Conservation (phyloP, 495 filamentous ascomycete species). For the Penicillium psychrofluorescens region DNA sequence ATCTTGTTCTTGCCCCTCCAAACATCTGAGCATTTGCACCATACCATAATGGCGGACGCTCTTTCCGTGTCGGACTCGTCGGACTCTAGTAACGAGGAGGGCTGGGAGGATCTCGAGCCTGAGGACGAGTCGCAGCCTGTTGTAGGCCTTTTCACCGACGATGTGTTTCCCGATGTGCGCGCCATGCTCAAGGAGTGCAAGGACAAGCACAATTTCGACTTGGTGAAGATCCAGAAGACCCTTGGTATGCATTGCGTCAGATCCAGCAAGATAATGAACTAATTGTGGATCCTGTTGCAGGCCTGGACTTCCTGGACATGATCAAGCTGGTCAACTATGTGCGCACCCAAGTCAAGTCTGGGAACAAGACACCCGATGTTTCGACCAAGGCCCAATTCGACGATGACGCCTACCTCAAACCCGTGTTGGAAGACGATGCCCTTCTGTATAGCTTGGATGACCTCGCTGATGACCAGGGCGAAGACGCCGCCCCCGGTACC, state of each 20-base stretch:
- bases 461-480: slow-evolving; percentile 37
- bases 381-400: slow-evolving; percentile 53
- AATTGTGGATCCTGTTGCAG: slow-evolving; percentile 23
- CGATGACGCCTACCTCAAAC: slow-evolving; percentile 72
- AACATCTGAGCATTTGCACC: neutral
- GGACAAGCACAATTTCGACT: slow-evolving; percentile 65
- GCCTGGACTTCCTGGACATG: slow-evolving; percentile 71
- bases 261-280: slow-evolving; percentile 2
- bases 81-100: slow-evolving; percentile 52
- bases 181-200: slow-evolving; percentile 69
- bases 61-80: slow-evolving; percentile 38
- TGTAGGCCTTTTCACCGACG: slow-evolving; percentile 64
- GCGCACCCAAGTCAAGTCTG: slow-evolving; percentile 46
- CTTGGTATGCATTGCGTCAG: slow-evolving; percentile 46
- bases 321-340: slow-evolving; percentile 86
- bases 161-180: slow-evolving; percentile 54
- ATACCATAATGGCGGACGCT: slow-evolving; percentile 19
- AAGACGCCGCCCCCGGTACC: slow-evolving; percentile 13
- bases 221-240: slow-evolving; percentile 54
- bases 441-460: slow-evolving; percentile 80
- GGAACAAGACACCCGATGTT: slow-evolving; percentile 44
- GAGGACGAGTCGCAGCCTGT: slow-evolving; percentile 59
- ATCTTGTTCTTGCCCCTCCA: slow-evolving; percentile 4
- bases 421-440: slow-evolving; percentile 84
- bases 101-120: slow-evolving; percentile 76